A percentile compares a stretch with the other conserved stretches of the same genome.
Evolutionary conservation across 371 early-diverging fungal species (phyloP).

Genomic region (Mucor circinelloides): DNA sequence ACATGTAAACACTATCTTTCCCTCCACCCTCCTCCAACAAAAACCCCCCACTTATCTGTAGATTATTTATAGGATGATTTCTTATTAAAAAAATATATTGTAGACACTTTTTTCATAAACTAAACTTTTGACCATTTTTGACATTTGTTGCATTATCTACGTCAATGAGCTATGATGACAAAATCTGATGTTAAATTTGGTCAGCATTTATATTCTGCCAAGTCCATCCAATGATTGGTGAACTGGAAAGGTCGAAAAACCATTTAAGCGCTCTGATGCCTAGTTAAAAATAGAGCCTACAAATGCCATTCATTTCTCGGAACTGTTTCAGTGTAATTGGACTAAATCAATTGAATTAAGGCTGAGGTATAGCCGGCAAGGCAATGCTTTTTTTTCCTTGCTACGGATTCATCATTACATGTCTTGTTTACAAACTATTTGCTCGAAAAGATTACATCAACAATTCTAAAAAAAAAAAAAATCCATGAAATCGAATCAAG

Average conservation of each 20-base stretch:
- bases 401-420: background rate
- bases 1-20: slow-evolving; percentile 1
- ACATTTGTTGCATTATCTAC: background rate
- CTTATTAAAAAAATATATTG: slow-evolving; percentile 18
- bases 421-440: too few relatives aligned
- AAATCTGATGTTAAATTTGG: background rate
- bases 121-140: background rate
- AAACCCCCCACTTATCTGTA: slow-evolving; percentile 14
- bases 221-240: background rate
- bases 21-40: background rate
- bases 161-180: background rate
- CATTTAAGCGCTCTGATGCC: background rate
- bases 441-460: background rate
- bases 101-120: slow-evolving; percentile 16
- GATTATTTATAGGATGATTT: slow-evolving; percentile 28
- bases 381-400: background rate
- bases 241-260: background rate
- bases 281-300: background rate
- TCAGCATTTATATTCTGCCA: background rate
- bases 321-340: background rate
- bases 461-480: background rate
- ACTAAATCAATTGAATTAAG: background rate
- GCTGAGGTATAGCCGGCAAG: background rate
- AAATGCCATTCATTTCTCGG: too few relatives aligned
- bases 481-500: background rate